Conservation (phyloP, 768 basidiomycete species). For the Gymnopilus junonius region DNA sequence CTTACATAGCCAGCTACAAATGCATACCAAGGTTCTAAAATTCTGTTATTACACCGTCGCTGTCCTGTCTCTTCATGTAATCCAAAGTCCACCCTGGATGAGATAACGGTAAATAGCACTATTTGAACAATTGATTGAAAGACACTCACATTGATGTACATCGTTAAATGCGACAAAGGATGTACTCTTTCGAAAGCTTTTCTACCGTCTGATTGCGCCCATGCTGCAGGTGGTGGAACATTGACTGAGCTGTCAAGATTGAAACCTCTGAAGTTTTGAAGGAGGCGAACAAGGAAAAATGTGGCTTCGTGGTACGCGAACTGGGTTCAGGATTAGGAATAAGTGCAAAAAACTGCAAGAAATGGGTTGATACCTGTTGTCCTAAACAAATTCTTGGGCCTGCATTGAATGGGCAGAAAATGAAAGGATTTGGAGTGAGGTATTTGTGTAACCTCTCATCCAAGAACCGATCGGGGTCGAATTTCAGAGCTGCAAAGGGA, state of each 20-base stretch:
- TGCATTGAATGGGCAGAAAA: slow-evolving; percentile 73
- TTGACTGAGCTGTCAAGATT: slow-evolving; percentile 41
- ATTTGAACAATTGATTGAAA: background rate
- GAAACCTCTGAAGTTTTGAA: slow-evolving; percentile 53
- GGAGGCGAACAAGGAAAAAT: slow-evolving; percentile 55
- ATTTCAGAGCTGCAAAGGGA: slow-evolving; percentile 41
- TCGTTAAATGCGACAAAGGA: slow-evolving; percentile 45
- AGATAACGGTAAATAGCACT: slow-evolving; percentile 27
- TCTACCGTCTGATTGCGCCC: slow-evolving; percentile 39
- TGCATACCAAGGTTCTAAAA: too few relatives aligned
- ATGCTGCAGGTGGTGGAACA: slow-evolving; percentile 37
- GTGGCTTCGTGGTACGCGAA: slow-evolving; percentile 62
- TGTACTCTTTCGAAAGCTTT: slow-evolving; percentile 45
- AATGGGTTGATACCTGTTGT: slow-evolving; percentile 30
- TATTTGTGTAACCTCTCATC: slow-evolving; percentile 60
- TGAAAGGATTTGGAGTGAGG: slow-evolving; percentile 64
- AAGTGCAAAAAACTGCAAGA: background rate
- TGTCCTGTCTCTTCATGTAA: slow-evolving; percentile 12
- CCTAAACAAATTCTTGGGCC: slow-evolving; percentile 69
- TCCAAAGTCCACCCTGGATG: slow-evolving; percentile 20
- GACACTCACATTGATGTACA: slow-evolving; percentile 37
- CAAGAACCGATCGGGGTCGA: slow-evolving; percentile 70
- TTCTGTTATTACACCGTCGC: background rate
- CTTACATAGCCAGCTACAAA: too few relatives aligned
- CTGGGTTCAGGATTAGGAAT: slow-evolving; percentile 8